Conservation (phyloP, 768 basidiomycete genomes). For the Kwoniella sp. region DNA sequence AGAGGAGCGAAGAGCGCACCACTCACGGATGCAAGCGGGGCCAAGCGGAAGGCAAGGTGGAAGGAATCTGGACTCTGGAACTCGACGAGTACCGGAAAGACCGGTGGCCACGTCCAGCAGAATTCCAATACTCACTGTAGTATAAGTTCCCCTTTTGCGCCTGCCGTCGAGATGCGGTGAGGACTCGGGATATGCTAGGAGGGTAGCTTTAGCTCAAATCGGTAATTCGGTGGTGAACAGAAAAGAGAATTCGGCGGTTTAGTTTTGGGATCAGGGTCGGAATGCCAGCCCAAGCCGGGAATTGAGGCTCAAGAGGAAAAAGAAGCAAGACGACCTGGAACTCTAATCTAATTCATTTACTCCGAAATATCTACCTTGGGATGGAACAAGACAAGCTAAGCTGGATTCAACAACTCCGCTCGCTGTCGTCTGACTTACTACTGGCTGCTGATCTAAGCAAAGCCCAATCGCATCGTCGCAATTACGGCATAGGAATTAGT, state of each 20-base stretch:
- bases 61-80: too few relatives aligned
- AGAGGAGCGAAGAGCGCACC: not conserved
- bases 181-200: not conserved
- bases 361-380: not conserved
- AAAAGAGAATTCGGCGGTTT: not conserved
- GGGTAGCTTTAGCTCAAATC: not conserved
- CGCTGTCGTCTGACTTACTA: too few relatives aligned
- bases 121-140: too few relatives aligned
- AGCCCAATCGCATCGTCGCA: too few relatives aligned
- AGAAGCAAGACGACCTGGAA: not conserved
- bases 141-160: too few relatives aligned
- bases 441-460: too few relatives aligned
- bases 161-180: not conserved
- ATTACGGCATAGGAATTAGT: too few relatives aligned
- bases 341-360: not conserved
- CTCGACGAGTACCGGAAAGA: not conserved
- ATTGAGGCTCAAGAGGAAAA: not conserved
- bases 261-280: not conserved
- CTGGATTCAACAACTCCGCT: too few relatives aligned
- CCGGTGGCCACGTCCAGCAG: too few relatives aligned
- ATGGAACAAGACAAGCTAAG: not conserved
- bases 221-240: not conserved
- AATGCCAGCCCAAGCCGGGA: too few relatives aligned
- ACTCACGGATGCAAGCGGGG: too few relatives aligned
- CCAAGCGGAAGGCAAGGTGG: too few relatives aligned